Base-by-base conservation (phyloP, 139 green algal genomes). In the Mesotaenium endlicherianum region DNA sequence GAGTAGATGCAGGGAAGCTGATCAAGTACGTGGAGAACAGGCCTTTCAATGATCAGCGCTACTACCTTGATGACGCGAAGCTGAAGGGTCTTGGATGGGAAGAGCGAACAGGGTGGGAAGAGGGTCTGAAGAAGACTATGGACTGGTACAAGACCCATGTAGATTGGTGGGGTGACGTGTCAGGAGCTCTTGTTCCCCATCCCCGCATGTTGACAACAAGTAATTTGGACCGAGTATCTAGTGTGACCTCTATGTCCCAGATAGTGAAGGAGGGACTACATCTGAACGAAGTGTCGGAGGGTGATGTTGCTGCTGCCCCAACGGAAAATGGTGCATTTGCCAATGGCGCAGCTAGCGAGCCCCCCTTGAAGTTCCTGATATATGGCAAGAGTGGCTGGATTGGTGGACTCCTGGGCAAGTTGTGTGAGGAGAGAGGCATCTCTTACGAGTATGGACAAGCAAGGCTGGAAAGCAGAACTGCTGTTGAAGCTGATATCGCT, bases 21-120 rank as follows among this genome's bases (percentile, higher is more conserved):
- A 89, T 97, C 55, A 43, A 78, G 41, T 75, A 78, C 44, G 89
- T 92, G 6, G 26, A 75, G 38, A 86, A 93, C 85, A 70, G 90
- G 17, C 34, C 59, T 11, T 93, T 91, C 75, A 93, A 93, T 77
- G 90, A 93, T 72, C 59, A 83, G 57, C 87, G 95, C 4, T 99
- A 99, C 88, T 98, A 94, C 92, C 97, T 99, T 72, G 95, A 94
- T 67, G 92, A 94, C 81, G 83, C 93, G 38, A 98, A 98, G 92
- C 91, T 99, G 67, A 90, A 77, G 14, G 81, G 77, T 2, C 91
- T 99, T 79, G 96, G 96, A 39, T 99, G 96, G 96, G 86, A 80
- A 55, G 94, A 98, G 89, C 70, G 72, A 8, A 97, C 91, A 1
- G 75, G 68, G 2, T 99, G 95, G 94, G 93, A 97, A 82, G 92